These are phyloP conservation scores for Conticribra weissflogii DNA, from an alignment of 108 stramenopile species.

Conservation along the genomic window DNA sequence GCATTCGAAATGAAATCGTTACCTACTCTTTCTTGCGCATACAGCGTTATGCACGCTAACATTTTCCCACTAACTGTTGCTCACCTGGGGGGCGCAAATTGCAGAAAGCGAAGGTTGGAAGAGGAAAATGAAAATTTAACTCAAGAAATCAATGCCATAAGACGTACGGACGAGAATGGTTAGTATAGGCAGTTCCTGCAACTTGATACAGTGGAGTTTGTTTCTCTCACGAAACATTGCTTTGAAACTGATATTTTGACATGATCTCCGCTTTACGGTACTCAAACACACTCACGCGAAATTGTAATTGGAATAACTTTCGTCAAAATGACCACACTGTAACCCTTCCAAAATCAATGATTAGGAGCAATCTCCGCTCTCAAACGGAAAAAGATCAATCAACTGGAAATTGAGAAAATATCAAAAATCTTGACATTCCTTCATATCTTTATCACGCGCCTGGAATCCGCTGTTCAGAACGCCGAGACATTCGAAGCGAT, in stretches of 20 bases:
- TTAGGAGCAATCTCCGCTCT: slow-evolving; percentile 94
- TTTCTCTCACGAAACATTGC: too few species aligned
- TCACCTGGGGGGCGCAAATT: neutral
- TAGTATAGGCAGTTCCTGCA: slow-evolving; percentile 89
- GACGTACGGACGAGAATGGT: slow-evolving; percentile 93
- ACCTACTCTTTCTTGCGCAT: too few species aligned
- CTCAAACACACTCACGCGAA: neutral
- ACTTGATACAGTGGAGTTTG: too few species aligned
- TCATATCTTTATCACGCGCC: slow-evolving; percentile 92
- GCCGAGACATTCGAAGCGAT: slow-evolving; percentile 94
- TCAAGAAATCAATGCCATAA: slow-evolving; percentile 91
- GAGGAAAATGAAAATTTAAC: slow-evolving; percentile 86
- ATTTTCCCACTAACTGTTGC: slow-evolving; percentile 4
- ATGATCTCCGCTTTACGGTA: neutral
- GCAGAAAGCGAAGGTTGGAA: slow-evolving; percentile 69
- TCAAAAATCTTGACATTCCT: slow-evolving; percentile 93
- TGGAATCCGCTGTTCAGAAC: slow-evolving; percentile 95
- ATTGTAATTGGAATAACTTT: too few species aligned
- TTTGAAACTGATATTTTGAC: too few species aligned
- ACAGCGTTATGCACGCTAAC: too few species aligned
- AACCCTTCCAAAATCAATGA: neutral
- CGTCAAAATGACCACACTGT: too few species aligned
- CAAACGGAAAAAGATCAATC: slow-evolving; percentile 97
- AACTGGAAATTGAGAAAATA: slow-evolving; percentile 96
- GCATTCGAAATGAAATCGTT: too few species aligned